Percentiles rank a stretch among this genome's conserved stretches.
phyloP scores from a whole-genome alignment of 371 early-diverging fungal species.

The Rhizopus delemar region DNA sequence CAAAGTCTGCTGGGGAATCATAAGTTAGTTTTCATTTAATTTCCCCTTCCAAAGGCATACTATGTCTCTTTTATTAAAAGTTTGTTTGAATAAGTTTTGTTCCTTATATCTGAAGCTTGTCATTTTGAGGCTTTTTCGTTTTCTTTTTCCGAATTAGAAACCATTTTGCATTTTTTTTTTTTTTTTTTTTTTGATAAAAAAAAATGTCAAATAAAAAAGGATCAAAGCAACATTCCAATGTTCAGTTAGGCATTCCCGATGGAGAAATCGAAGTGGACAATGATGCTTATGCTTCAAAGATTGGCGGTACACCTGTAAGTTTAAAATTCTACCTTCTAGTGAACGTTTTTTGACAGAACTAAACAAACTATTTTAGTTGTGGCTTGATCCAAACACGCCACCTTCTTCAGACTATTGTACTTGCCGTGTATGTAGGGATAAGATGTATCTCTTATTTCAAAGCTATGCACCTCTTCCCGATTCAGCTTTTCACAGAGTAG shows the following conservation, averaged over 20 bases:
- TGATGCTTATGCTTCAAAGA: slow-evolving; percentile 68
- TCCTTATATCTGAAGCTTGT: too few relatives aligned
- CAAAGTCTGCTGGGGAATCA: too few relatives aligned
- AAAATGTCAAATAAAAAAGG: slow-evolving; percentile 21
- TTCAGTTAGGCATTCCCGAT: slow-evolving; percentile 70
- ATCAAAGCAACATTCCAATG: slow-evolving; percentile 19
- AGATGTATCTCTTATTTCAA: slow-evolving; percentile 71
- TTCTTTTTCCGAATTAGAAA: neutral
- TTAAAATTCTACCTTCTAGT: neutral
- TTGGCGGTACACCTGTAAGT: slow-evolving; percentile 73
- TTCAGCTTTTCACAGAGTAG: slow-evolving; percentile 72
- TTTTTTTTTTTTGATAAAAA: slow-evolving; percentile 4
- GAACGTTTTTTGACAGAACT: neutral
- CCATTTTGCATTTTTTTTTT: neutral
- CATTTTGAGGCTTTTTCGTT: neutral
- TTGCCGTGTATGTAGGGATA: slow-evolving; percentile 48
- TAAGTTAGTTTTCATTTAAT: too few relatives aligned
- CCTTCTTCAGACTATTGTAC: slow-evolving; percentile 25
- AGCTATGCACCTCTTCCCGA: slow-evolving; percentile 73
- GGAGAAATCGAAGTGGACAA: slow-evolving; percentile 57
- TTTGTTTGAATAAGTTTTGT: too few relatives aligned
- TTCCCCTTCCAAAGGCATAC: too few relatives aligned
- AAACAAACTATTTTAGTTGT: slow-evolving; percentile 29
- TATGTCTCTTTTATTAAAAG: too few relatives aligned
- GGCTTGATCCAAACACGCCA: slow-evolving; percentile 33